Conservation (phyloP, 768 basidiomycete species). For the Amanita subjunquillea region DNA sequence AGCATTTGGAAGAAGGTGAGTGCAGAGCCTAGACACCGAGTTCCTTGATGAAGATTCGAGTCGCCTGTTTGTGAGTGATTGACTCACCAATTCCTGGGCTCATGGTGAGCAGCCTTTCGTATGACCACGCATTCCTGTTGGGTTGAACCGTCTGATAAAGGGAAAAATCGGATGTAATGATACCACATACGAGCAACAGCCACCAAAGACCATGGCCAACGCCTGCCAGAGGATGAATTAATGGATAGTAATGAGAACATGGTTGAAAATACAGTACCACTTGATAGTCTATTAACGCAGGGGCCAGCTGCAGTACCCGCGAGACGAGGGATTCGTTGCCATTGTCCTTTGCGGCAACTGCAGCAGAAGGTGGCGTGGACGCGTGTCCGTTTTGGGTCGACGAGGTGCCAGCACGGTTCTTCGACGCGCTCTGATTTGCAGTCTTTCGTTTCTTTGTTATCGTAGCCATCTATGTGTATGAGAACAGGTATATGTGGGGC, state of each 20-base stretch:
- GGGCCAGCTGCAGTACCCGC: neutral
- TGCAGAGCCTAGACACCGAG: constrained; percentile 46
- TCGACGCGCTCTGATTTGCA: neutral
- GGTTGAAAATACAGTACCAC: neutral
- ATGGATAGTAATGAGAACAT: neutral
- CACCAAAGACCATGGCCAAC: constrained; percentile 62
- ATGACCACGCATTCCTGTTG: constrained; percentile 64
- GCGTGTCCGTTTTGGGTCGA: neutral
- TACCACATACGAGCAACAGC: constrained; percentile 68
- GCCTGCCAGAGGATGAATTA: neutral
- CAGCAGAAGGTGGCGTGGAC: neutral
- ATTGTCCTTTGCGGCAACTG: neutral
- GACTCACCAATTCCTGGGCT: constrained; percentile 54
- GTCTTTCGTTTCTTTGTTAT: neutral
- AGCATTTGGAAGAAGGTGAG: constrained; percentile 80
- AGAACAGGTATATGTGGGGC: neutral
- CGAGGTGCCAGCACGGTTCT: neutral
- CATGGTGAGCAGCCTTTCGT: constrained; percentile 62
- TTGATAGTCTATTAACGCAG: constrained; percentile 4
- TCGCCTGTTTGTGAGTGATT: no score
- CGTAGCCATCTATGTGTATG: neutral
- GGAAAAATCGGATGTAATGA: neutral
- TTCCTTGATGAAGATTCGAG: neutral
- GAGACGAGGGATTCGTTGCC: neutral
- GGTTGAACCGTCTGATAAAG: neutral